These are phyloP conservation scores for Cylindrotheca fusiformis DNA, from an alignment of 108 stramenopile genomes.

Conservation along the genomic window DNA sequence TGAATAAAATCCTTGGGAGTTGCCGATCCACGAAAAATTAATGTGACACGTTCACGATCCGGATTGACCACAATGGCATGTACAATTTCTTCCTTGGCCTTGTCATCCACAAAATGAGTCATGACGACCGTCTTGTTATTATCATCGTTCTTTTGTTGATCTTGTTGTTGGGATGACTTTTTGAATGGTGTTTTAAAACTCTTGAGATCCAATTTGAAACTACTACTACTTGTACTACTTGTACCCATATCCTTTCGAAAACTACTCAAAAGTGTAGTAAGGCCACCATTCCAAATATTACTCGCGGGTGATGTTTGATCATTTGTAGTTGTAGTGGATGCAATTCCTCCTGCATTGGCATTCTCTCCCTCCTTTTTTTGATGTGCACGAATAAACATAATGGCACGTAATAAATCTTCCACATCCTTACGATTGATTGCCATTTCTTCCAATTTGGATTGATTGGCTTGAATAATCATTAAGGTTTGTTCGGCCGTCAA, in stretches of 20 bases:
- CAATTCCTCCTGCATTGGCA: slow-evolving; percentile 2
- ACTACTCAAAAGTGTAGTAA: slow-evolving; percentile 16
- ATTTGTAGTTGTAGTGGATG: not conserved
- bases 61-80: slow-evolving; percentile 58
- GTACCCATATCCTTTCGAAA: too few relatives aligned
- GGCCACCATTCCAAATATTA: not conserved
- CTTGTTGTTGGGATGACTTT: not conserved
- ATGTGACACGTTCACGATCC: slow-evolving; percentile 38
- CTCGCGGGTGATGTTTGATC: too few relatives aligned
- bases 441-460: slow-evolving; percentile 32
- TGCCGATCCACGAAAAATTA: slow-evolving; percentile 63
- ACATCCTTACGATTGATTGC: slow-evolving; percentile 43
- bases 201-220: slow-evolving; percentile 16
- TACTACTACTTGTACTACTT: slow-evolving; percentile 3
- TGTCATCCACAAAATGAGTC: slow-evolving; percentile 47
- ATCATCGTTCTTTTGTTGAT: not conserved
- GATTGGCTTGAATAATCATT: slow-evolving; percentile 29
- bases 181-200: not conserved
- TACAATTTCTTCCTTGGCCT: slow-evolving; percentile 55
- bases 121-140: slow-evolving; percentile 25
- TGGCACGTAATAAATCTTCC: slow-evolving; percentile 27
- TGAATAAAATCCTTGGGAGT: slow-evolving; percentile 64
- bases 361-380: slow-evolving; percentile 4
- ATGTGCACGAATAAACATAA: slow-evolving; percentile 1
- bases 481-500: slow-evolving; percentile 34